Conservation (phyloP, 106 monocot species). For the Dendrobium huoshanense region DNA sequence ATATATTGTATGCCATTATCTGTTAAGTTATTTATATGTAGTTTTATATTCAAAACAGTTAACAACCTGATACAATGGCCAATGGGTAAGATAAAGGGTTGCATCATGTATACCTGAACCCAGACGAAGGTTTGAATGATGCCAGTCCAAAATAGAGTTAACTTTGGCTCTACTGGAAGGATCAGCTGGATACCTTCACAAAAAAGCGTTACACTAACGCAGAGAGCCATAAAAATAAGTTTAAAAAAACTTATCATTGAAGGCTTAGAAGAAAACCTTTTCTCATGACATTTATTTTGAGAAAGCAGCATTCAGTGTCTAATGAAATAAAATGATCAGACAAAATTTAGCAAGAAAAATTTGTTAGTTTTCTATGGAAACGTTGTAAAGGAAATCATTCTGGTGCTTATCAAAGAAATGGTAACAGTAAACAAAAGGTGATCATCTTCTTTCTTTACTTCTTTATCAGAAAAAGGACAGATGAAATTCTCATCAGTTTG, state of each 20-base stretch:
- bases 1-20: not conserved
- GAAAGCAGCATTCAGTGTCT: not conserved
- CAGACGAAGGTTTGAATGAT: constrained; percentile 82
- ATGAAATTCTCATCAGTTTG: not conserved
- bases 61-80: not conserved
- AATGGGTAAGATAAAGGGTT: not conserved
- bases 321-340: not conserved
- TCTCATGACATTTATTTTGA: not conserved
- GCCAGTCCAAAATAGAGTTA: constrained; percentile 94
- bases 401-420: not conserved
- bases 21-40: not conserved
- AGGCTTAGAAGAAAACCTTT: not conserved
- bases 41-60: not conserved
- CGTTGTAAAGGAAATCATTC: not conserved
- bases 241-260: not conserved
- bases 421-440: not conserved
- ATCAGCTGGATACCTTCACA: constrained; percentile 87
- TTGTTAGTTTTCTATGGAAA: not conserved
- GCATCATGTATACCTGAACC: constrained; percentile 51
- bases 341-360: not conserved
- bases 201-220: not conserved
- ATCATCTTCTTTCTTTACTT: not conserved
- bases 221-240: not conserved
- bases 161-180: constrained; percentile 63
- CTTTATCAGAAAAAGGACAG: not conserved